Percentiles rank a stretch among this genome's conserved stretches.
phyloP scores from a whole-genome alignment of 2,329 filamentous ascomycete genomes.

The Aspergillus fructus region DNA sequence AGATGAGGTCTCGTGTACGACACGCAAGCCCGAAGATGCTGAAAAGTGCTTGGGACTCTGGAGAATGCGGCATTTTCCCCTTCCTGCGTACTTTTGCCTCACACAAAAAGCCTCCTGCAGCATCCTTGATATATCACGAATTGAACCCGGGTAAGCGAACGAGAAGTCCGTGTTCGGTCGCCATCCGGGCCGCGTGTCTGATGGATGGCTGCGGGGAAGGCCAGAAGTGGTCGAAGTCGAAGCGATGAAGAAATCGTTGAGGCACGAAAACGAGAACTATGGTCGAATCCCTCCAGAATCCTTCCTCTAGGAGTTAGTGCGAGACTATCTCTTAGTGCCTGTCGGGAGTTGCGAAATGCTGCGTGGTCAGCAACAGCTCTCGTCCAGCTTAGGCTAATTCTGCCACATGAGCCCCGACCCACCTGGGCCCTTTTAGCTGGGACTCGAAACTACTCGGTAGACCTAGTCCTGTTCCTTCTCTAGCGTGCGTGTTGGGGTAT shows the following conservation, averaged over 20 bases:
- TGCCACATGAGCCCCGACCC: constrained; percentile 20
- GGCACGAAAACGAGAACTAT: constrained; percentile 1
- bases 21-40: not conserved
- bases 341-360: constrained; percentile 7
- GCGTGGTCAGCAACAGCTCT: constrained; percentile 2
- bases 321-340: not conserved
- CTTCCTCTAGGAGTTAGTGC: constrained; percentile 22
- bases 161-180: constrained; percentile 2
- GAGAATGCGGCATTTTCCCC: constrained; percentile 9
- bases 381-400: constrained; percentile 10
- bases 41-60: not conserved
- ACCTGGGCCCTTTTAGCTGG: constrained; percentile 9
- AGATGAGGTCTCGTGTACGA: not conserved
- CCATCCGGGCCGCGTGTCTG: constrained; percentile 13
- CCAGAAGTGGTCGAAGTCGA: not conserved
- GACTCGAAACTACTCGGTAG: constrained; percentile 11
- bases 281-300: constrained; percentile 20
- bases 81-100: not conserved
- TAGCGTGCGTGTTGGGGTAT: constrained; percentile 5
- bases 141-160: not conserved
- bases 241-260: constrained; percentile 4
- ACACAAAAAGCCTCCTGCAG: not conserved
- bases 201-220: constrained; percentile 16
- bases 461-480: constrained; percentile 11
- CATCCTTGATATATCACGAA: not conserved